phyloP scores from a whole-genome alignment of 2,329 filamentous ascomycete genomes.

The Esteya vermicola region DNA sequence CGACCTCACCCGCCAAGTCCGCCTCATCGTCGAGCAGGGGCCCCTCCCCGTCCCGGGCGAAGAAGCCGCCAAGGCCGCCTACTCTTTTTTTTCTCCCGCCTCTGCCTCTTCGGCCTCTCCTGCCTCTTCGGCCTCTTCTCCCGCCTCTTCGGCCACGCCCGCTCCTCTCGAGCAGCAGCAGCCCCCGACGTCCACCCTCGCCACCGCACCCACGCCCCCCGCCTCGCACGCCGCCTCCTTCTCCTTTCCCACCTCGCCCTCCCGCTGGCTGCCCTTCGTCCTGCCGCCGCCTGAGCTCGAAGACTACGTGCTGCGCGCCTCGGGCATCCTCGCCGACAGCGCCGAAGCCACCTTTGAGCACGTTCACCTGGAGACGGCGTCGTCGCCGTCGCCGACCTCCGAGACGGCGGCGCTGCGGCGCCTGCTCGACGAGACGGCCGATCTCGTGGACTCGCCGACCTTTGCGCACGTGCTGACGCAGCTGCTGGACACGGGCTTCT shows the following conservation, averaged over 20 bases:
- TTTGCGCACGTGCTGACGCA: constrained; percentile 78
- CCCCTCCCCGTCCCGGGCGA: constrained; percentile 7
- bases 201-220: background rate
- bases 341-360: constrained; percentile 20
- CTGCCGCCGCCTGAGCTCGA: constrained; percentile 71
- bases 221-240: background rate
- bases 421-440: constrained; percentile 87
- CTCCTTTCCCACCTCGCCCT: background rate
- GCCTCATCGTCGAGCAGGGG: constrained; percentile 60
- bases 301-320: constrained; percentile 70
- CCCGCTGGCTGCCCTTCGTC: constrained; percentile 66
- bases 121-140: no score
- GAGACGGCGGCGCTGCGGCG: constrained; percentile 52
- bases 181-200: background rate
- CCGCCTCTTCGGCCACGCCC: no score
- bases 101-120: no score
- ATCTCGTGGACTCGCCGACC: constrained; percentile 84
- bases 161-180: no score
- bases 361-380: constrained; percentile 9
- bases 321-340: constrained; percentile 54
- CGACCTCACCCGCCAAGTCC: constrained; percentile 67
- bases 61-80: constrained; percentile 15
- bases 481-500: constrained; percentile 78
- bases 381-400: constrained; percentile 12
- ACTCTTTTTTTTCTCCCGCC: background rate